Base-by-base conservation (phyloP, 2,329 filamentous ascomycete species). In the Neophaeococcomyces mojaviensis region DNA sequence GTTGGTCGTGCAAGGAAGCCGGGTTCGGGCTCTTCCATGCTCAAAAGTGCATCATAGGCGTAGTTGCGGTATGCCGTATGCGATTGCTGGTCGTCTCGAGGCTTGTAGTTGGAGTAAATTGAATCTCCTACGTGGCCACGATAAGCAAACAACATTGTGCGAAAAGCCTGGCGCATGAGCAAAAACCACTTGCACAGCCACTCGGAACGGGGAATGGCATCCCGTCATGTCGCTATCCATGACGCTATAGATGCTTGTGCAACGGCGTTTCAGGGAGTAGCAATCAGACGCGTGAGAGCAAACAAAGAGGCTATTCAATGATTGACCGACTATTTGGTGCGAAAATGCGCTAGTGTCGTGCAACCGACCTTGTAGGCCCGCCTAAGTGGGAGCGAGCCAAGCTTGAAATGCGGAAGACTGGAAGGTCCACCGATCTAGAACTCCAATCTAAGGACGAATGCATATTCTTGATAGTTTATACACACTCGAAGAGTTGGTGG, bases 141-240 rank as follows among this genome's bases (percentile, higher is more conserved):
- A 33, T 31, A 22, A 41, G 26, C 39, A 41, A 31, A 24, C 38
- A 16, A 30, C 12, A 26, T 24, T 30, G 20, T 8, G 16, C 9
- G 16, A 30, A 12, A 9, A 26, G 9, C 24, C 20, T 40, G 38
- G 20, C 15, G 20, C 38, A 40, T n/a, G n/a, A 40, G 24, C 20
- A 30, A 15, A 12, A 24, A 28, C 39, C 15, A 32, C 13, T 41
- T n/a, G 19, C 26, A 31, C 15, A 16, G 15, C 10, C 12, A 28
- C 24, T 28, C 22, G 39, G 18, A n/a, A 44, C 33, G 18, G 41
- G 41, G 41, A 34, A 37, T 36, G n/a, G 26, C 32, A 32, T 36
- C 30, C 41, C 41, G 41, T 4, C n/a, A 35, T 36, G 41, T 44
- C 4, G 41, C 41, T 44, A 44, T 37, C 41, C 41, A 36, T 37